Percentiles rank a stretch among this genome's conserved stretches.
Conservation (phyloP, 2,329 filamentous ascomycete genomes). For the Microsporum ferrugineum region DNA sequence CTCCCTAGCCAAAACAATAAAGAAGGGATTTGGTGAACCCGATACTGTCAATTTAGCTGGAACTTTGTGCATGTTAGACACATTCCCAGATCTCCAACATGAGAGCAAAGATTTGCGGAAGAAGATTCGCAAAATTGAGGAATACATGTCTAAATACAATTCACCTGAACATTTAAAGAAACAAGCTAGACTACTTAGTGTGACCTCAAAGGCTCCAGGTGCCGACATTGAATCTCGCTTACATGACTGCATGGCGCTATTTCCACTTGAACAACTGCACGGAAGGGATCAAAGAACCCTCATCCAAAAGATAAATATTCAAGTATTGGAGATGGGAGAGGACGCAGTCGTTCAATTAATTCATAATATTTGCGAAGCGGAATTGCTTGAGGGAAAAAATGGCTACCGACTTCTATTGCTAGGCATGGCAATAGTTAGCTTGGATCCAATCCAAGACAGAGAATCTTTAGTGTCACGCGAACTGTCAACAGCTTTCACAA, state of each 20-base stretch:
- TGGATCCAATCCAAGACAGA: constrained; percentile 28
- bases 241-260: constrained; percentile 23
- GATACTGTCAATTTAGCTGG: constrained; percentile 24
- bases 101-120: constrained; percentile 27
- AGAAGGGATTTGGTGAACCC: constrained; percentile 22
- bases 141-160: constrained; percentile 25
- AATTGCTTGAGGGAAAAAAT: constrained; percentile 22
- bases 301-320: constrained; percentile 25
- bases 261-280: constrained; percentile 28
- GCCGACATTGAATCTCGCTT: constrained; percentile 4
- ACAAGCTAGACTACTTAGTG: constrained; percentile 25
- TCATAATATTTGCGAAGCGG: constrained; percentile 22
- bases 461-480: constrained; percentile 26
- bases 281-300: constrained; percentile 29
- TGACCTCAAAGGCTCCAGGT: constrained; percentile 21
- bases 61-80: constrained; percentile 29
- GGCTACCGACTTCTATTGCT: constrained; percentile 27
- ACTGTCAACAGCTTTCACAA: constrained; percentile 28
- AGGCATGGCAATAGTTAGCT: constrained; percentile 26
- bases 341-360: constrained; percentile 24
- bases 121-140: constrained; percentile 25
- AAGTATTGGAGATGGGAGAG: constrained; percentile 25
- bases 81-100: constrained; percentile 29
- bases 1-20: constrained; percentile 25
- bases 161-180: constrained; percentile 20